These are phyloP conservation scores for Balamuthia mandrillaris DNA, from an alignment of 208 protist genomes.

Conservation along the genomic window DNA sequence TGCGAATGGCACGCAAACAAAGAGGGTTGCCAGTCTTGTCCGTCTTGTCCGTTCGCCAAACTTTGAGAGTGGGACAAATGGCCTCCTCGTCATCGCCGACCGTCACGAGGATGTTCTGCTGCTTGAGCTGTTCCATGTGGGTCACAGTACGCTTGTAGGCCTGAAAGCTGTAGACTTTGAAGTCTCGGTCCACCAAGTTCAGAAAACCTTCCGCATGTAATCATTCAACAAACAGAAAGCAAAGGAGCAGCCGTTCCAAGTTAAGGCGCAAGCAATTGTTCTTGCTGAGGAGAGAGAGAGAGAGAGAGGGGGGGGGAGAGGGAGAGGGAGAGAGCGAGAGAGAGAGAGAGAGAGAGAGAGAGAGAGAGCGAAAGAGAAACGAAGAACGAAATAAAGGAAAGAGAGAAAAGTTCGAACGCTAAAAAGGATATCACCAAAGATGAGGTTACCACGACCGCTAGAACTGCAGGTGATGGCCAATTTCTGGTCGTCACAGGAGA, in stretches of 20 bases:
- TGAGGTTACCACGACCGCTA: conserved; percentile 76
- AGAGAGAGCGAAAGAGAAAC: not conserved
- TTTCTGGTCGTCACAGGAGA: conserved; percentile 31
- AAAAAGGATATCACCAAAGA: conserved; percentile 75
- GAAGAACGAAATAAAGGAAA: not conserved
- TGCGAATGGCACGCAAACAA: conserved; percentile 46
- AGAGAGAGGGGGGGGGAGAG: too few species aligned
- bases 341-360: not conserved
- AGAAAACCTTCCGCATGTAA: conserved; percentile 72
- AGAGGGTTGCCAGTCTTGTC: conserved; percentile 56
- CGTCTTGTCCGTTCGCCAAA: conserved; percentile 51
- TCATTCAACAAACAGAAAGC: not conserved
- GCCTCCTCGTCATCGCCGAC: conserved; percentile 75
- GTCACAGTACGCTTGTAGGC: conserved; percentile 75
- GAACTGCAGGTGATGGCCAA: conserved; percentile 75
- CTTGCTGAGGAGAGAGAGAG: too few species aligned
- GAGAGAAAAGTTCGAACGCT: not conserved
- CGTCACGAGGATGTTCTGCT: conserved; percentile 71
- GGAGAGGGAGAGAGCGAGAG: too few species aligned
- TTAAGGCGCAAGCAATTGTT: too few species aligned
- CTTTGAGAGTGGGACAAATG: conserved; percentile 63
- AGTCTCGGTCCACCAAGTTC: conserved; percentile 72
- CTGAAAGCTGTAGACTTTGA: conserved; percentile 68
- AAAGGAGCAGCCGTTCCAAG: too few species aligned
- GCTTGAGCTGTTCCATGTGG: conserved; percentile 70